Conservation (phyloP, 139 green algal species). For the Auxenochlorella protothecoides region DNA sequence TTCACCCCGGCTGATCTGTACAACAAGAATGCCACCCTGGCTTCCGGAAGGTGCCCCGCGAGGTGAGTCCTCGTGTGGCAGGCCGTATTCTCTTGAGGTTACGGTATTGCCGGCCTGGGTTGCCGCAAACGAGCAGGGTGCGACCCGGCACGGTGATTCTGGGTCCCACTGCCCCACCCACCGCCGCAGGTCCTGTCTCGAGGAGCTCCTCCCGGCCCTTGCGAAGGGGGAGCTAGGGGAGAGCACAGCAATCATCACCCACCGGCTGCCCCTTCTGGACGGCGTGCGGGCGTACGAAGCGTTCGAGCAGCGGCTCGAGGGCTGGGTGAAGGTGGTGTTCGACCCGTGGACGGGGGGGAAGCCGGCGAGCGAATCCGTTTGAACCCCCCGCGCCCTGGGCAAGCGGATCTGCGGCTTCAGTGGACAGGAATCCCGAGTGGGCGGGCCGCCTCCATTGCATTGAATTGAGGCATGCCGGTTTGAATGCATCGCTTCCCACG, state of each 20-base stretch:
- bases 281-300: slow-evolving; percentile 4
- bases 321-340: slow-evolving; percentile 14
- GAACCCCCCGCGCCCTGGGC: too few species aligned
- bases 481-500: too few species aligned
- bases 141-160: too few species aligned
- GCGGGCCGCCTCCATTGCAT: too few species aligned
- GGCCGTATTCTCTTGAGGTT: too few species aligned
- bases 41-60: slow-evolving; percentile 8
- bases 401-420: too few species aligned
- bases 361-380: too few species aligned
- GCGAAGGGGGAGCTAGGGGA: not conserved
- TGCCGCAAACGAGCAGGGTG: too few species aligned
- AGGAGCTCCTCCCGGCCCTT: slow-evolving; percentile 4
- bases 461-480: too few species aligned
- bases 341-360: not conserved
- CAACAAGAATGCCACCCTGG: slow-evolving; percentile 36
- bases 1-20: slow-evolving; percentile 42
- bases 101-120: too few species aligned
- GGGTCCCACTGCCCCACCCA: not conserved
- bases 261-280: slow-evolving; percentile 5
- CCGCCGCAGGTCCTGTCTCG: slow-evolving; percentile 13
- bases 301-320: slow-evolving; percentile 1
- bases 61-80: not conserved
- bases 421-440: too few species aligned
- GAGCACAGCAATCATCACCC: slow-evolving; percentile 2